Percentiles rank a stretch among this genome's conserved stretches.
phyloP scores from a whole-genome alignment of 1,284 basidiomycete genomes.

The Austroboletus niveus region DNA sequence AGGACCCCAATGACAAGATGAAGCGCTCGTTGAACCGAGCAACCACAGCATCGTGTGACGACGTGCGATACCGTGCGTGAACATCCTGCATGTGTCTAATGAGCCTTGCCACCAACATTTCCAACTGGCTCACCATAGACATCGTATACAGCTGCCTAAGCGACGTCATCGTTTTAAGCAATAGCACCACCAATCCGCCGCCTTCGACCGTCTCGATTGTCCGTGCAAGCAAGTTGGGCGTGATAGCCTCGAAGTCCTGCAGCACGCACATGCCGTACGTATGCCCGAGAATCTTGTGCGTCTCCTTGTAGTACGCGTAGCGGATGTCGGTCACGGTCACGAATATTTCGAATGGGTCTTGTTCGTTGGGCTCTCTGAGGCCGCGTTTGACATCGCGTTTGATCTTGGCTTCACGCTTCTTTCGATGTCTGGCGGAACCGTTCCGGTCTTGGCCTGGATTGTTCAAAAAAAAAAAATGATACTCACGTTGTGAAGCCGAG shows the following conservation, averaged over 20 bases:
- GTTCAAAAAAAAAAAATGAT: not conserved
- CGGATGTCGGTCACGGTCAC: slow-evolving; percentile 98
- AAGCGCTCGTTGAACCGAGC: slow-evolving; percentile 99
- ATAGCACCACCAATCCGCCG: slow-evolving; percentile 88
- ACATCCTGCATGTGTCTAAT: slow-evolving; percentile 66
- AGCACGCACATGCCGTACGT: slow-evolving; percentile 98
- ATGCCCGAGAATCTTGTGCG: slow-evolving; percentile 93
- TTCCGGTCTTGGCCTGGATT: not conserved
- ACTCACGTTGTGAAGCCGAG: slow-evolving; percentile 87
- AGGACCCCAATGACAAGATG: slow-evolving; percentile 90
- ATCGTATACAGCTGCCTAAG: slow-evolving; percentile 93
- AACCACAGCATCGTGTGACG: slow-evolving; percentile 85
- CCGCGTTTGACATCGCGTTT: slow-evolving; percentile 94
- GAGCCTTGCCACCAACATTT: not conserved
- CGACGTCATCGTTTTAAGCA: slow-evolving; percentile 95
- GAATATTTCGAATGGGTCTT: slow-evolving; percentile 98
- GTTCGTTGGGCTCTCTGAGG: slow-evolving; percentile 90
- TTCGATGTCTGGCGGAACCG: slow-evolving; percentile 71
- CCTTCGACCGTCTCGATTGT: slow-evolving; percentile 99
- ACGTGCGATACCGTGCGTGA: slow-evolving; percentile 89
- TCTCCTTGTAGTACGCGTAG: slow-evolving; percentile 97
- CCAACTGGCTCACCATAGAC: slow-evolving; percentile 75
- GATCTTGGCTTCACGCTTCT: slow-evolving; percentile 94
- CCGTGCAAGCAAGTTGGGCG: slow-evolving; percentile 93
- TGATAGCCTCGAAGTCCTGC: slow-evolving; percentile 98